Conservation (phyloP, 176 grass and related monocot species). For the Oryza glumipatula region DNA sequence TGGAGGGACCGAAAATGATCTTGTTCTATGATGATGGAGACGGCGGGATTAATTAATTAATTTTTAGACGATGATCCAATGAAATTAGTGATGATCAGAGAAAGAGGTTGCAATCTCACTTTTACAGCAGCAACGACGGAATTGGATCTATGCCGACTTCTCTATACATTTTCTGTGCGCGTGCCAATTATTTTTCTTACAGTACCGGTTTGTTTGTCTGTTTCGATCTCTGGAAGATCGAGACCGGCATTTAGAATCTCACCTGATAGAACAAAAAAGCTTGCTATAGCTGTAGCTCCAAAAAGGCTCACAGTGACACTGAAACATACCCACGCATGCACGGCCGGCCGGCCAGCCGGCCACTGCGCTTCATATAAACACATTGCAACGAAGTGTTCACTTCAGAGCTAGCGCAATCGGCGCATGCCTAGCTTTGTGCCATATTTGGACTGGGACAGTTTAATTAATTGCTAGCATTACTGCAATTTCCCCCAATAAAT, state of each 20-base stretch:
- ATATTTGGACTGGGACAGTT: too few relatives aligned
- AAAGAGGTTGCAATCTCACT: not conserved
- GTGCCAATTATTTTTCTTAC: too few relatives aligned
- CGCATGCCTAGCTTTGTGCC: too few relatives aligned
- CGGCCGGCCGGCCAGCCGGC: not conserved
- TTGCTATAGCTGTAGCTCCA: not conserved
- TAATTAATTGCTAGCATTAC: too few relatives aligned
- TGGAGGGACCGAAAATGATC: too few relatives aligned
- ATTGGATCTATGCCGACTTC: not conserved
- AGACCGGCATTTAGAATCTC: not conserved
- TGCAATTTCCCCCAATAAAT: too few relatives aligned
- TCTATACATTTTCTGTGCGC: not conserved
- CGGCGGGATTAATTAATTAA: too few relatives aligned
- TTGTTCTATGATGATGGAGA: too few relatives aligned
- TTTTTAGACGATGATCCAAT: too few relatives aligned
- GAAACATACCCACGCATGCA: not conserved
- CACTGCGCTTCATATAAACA: not conserved
- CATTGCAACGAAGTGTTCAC: too few relatives aligned
- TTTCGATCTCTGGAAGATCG: constrained; percentile 5
- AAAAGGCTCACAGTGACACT: not conserved
- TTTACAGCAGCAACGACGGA: not conserved
- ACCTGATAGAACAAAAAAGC: not conserved
- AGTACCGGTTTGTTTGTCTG: not conserved
- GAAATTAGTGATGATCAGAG: not conserved
- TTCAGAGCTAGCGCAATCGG: too few relatives aligned